Evolutionary conservation across 2,329 filamentous ascomycete species (phyloP), one percentile per base, ranked within the genome.

Genomic region (Chalara sp.): DNA sequence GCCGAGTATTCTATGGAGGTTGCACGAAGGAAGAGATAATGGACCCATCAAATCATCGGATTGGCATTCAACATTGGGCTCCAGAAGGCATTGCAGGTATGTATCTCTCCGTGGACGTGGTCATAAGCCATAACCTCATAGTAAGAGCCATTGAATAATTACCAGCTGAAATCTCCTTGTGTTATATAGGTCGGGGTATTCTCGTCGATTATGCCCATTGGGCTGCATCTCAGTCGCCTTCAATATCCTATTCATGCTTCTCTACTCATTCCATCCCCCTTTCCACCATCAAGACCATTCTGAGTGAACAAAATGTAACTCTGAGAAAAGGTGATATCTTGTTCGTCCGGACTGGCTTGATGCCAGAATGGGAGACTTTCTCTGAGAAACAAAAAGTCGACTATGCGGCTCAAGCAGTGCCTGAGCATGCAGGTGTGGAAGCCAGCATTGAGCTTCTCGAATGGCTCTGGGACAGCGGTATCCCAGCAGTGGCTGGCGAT

Each of bases 261-360:
- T 67, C 72, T 32, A 58, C 65, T 13, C 65, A 74, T 58, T 58
- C 64, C 31, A 65, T 75, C 41, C 62, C 62, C 4, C 56, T 71
- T n/a, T 49, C 61, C 2, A 61, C 65, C 21, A 62, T 72, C 12
- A 53, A 65, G 13, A 61, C 66, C n/a, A 68, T 72, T 33, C 72
- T 73, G 1, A 56, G 64, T 6, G 68, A 72, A 49, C 68, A 67
- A 45, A 65, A 68, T 5, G 66, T 76, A n/a, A 67, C 61, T 0
- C 76, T 79, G 45, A 67, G 68, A 41, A 66, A 64, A 2, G 78
- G 77, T 2, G 78, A 80, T 49, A 72, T 80, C n/a, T 65, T 81
- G 6, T 70, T 81, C 50, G 63, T 77, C 5, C 70, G 74, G 13
- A 67, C 68, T 10, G 69, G 70, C 7, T 63, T 68, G 11, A 70